A percentile compares a stretch with the other conserved stretches of the same genome.
Conservation (phyloP, 768 basidiomycete species). For the Sutorius australiensis region DNA sequence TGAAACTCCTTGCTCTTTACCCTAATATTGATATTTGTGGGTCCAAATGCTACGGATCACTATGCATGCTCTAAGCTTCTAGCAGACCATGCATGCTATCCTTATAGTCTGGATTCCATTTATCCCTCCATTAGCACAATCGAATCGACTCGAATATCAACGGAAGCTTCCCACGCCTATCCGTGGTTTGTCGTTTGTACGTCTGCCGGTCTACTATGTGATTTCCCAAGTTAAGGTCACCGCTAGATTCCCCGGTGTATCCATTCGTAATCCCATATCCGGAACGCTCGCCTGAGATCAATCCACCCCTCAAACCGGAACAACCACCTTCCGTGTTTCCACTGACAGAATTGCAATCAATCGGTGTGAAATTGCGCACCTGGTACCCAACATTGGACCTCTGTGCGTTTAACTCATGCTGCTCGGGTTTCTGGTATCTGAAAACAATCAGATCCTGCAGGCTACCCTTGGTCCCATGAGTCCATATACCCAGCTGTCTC, state of each 20-base stretch:
- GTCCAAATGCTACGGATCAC: slow-evolving; percentile 8
- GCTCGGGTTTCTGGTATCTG: background rate
- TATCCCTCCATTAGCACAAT: slow-evolving; percentile 26
- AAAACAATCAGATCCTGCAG: slow-evolving; percentile 13
- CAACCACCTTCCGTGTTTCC: background rate
- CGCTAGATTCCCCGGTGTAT: slow-evolving; percentile 23
- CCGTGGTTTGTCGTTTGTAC: slow-evolving; percentile 39
- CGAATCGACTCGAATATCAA: slow-evolving; percentile 2
- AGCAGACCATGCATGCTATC: slow-evolving; percentile 40
- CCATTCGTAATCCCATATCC: slow-evolving; percentile 20
- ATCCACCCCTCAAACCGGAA: slow-evolving; percentile 1
- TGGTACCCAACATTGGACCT: slow-evolving; percentile 30
- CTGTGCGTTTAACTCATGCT: slow-evolving; percentile 26
- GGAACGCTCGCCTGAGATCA: slow-evolving; percentile 1
- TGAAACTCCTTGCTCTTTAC: slow-evolving; percentile 10
- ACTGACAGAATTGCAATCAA: background rate
- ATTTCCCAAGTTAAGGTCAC: background rate
- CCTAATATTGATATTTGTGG: slow-evolving; percentile 33
- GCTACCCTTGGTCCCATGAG: slow-evolving; percentile 29
- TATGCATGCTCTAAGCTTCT: background rate
- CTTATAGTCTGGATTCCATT: slow-evolving; percentile 35
- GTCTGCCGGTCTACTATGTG: slow-evolving; percentile 7
- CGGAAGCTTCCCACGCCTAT: slow-evolving; percentile 23
- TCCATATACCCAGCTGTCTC: slow-evolving; percentile 21
- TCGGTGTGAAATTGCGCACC: slow-evolving; percentile 12